Conservation (phyloP, 2,329 filamentous ascomycete species). For the Pezicula rhizophila region DNA sequence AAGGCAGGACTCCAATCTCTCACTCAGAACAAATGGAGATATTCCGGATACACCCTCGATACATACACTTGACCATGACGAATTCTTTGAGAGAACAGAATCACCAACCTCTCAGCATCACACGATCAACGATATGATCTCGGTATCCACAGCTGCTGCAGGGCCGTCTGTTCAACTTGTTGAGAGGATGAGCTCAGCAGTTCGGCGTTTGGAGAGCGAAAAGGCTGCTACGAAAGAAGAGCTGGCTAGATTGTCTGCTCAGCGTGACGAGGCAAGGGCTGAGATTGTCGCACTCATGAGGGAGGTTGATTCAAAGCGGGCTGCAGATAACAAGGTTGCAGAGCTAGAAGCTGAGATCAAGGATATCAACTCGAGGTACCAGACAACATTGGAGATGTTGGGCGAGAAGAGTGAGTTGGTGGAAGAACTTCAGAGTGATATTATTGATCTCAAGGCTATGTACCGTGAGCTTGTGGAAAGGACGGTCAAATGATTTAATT, state of each 20-base stretch:
- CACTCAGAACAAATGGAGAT: slow-evolving; percentile 16
- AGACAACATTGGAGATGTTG: slow-evolving; percentile 87
- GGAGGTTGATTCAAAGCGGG: slow-evolving; percentile 68
- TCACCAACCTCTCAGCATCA: slow-evolving; percentile 57
- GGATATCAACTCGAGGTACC: slow-evolving; percentile 70
- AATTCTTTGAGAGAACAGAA: slow-evolving; percentile 46
- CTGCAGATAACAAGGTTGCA: slow-evolving; percentile 51
- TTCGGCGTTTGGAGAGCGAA: slow-evolving; percentile 84
- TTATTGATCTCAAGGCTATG: slow-evolving; percentile 90
- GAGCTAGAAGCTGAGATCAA: slow-evolving; percentile 63
- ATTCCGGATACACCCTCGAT: slow-evolving; percentile 18
- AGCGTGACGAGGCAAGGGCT: slow-evolving; percentile 84
- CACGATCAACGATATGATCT: slow-evolving; percentile 77
- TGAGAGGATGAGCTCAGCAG: slow-evolving; percentile 89
- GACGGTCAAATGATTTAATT: slow-evolving; percentile 55
- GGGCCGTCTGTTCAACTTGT: slow-evolving; percentile 93
- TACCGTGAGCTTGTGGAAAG: slow-evolving; percentile 88
- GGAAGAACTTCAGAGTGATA: slow-evolving; percentile 83
- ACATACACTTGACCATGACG: slow-evolving; percentile 32
- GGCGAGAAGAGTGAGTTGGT: slow-evolving; percentile 96
- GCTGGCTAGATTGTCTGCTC: slow-evolving; percentile 68
- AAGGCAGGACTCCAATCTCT: slow-evolving; percentile 26
- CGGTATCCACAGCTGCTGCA: slow-evolving; percentile 81
- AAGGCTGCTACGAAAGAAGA: slow-evolving; percentile 88
- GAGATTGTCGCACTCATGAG: slow-evolving; percentile 90